Evolutionary conservation across 169 alveolate species (phyloP).

Genomic region (Plasmodium fragile): DNA sequence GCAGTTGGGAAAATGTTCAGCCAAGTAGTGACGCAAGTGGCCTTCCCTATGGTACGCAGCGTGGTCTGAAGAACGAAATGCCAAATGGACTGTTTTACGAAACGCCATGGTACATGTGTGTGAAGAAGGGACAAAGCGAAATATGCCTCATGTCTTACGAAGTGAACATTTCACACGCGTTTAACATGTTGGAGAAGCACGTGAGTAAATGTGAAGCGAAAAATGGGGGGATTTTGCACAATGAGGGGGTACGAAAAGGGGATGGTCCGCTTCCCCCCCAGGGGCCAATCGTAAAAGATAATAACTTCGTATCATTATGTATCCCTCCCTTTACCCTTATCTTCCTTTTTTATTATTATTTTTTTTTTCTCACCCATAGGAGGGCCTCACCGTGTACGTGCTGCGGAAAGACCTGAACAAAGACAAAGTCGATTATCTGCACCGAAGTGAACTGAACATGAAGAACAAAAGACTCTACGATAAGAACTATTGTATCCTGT

Average conservation of each 20-base stretch:
- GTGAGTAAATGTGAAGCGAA: constrained; percentile 2
- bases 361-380: constrained; percentile 23
- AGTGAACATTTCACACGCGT: constrained; percentile 52
- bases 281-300: not conserved
- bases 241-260: not conserved
- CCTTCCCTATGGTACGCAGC: not conserved
- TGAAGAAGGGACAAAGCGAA: constrained; percentile 25
- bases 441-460: constrained; percentile 49
- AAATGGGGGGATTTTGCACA: not conserved
- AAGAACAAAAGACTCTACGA: constrained; percentile 52
- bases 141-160: constrained; percentile 72
- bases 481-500: constrained; percentile 38
- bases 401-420: constrained; percentile 35
- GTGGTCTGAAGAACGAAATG: constrained; percentile 6
- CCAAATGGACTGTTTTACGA: constrained; percentile 27
- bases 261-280: not conserved
- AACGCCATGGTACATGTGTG: constrained; percentile 75
- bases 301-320: not conserved
- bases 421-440: constrained; percentile 52
- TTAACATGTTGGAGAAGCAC: constrained; percentile 47
- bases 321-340: not conserved
- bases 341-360: not conserved
- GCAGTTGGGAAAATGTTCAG: not conserved
- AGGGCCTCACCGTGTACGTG: constrained; percentile 25
- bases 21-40: not conserved